Evolutionary conservation across 2,329 filamentous ascomycete species (phyloP).

Genomic region (Aspergillus bombycis): DNA sequence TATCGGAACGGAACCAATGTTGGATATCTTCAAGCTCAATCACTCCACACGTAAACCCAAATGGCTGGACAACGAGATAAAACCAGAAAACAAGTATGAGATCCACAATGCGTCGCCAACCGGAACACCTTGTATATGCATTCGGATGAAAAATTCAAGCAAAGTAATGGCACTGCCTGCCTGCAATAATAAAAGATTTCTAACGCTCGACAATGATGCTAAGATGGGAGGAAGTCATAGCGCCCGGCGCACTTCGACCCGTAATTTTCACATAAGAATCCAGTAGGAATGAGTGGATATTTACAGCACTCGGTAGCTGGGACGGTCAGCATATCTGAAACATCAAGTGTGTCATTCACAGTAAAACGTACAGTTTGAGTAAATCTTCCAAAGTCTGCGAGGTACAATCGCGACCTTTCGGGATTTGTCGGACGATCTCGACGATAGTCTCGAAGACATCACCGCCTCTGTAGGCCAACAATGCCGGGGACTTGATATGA

Average conservation of each 20-base stretch:
- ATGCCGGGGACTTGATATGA: slow-evolving; percentile 79
- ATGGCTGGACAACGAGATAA: slow-evolving; percentile 3
- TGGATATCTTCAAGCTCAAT: slow-evolving; percentile 22
- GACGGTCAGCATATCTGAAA: slow-evolving; percentile 11
- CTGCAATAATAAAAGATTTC: background rate
- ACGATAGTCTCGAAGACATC: slow-evolving; percentile 90
- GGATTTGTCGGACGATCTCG: slow-evolving; percentile 83
- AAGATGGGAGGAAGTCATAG: slow-evolving; percentile 2
- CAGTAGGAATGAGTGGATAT: background rate
- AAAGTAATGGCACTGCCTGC: background rate
- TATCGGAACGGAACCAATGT: slow-evolving; percentile 11
- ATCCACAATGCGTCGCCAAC: background rate
- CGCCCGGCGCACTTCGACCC: slow-evolving; percentile 10
- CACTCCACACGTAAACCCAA: slow-evolving; percentile 5
- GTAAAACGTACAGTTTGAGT: slow-evolving; percentile 55
- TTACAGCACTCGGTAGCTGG: slow-evolving; percentile 37
- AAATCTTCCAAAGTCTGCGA: slow-evolving; percentile 60
- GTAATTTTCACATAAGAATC: background rate
- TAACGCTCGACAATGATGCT: background rate
- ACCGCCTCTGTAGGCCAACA: slow-evolving; percentile 85
- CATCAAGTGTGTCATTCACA: background rate
- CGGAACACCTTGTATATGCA: slow-evolving; percentile 13
- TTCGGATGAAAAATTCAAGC: slow-evolving; percentile 1
- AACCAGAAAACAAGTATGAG: slow-evolving; percentile 2
- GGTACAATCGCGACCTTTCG: slow-evolving; percentile 56